phyloP scores from a whole-genome alignment of 768 basidiomycete species.

The Leucosporidium yakuticum region DNA sequence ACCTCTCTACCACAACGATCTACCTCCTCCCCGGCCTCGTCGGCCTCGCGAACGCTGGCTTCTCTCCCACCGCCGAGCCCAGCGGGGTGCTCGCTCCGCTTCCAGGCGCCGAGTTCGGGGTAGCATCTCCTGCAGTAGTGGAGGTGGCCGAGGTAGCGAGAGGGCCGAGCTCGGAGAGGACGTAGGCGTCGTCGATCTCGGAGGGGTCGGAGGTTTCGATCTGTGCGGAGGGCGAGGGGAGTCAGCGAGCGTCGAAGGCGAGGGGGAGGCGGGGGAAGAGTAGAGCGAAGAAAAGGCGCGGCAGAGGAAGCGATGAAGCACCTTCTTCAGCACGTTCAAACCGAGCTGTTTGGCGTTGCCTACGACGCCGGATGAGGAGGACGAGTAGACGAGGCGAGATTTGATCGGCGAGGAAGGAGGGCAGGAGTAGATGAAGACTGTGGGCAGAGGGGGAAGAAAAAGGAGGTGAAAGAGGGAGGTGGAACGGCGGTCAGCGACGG shows the following conservation, averaged over 20 bases:
- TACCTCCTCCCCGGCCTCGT: constrained; percentile 2
- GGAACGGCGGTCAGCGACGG: no score
- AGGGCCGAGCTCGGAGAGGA: background rate
- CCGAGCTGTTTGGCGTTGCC: background rate
- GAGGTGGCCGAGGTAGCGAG: background rate
- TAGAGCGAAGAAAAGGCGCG: no score
- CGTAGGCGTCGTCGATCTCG: constrained; percentile 4
- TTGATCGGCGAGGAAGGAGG: constrained; percentile 74
- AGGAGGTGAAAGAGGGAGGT: no score
- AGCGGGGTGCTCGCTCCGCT: background rate
- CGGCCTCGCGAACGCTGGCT: background rate
- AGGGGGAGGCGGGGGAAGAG: background rate
- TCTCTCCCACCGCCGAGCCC: background rate
- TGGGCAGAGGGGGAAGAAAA: background rate
- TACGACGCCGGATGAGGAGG: background rate
- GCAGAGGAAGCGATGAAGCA: background rate
- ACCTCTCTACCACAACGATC: no score
- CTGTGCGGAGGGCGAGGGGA: background rate
- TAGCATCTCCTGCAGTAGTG: background rate
- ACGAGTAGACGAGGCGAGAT: constrained; percentile 79
- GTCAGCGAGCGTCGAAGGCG: background rate
- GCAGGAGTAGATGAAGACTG: constrained; percentile 89
- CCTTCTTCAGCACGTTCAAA: background rate
- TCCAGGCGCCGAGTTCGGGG: background rate
- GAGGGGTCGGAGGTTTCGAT: constrained; percentile 3